These are phyloP conservation scores for Ogataea nakhonphanomensis DNA, from an alignment of 805 yeast genomes.

Conservation along the genomic window DNA sequence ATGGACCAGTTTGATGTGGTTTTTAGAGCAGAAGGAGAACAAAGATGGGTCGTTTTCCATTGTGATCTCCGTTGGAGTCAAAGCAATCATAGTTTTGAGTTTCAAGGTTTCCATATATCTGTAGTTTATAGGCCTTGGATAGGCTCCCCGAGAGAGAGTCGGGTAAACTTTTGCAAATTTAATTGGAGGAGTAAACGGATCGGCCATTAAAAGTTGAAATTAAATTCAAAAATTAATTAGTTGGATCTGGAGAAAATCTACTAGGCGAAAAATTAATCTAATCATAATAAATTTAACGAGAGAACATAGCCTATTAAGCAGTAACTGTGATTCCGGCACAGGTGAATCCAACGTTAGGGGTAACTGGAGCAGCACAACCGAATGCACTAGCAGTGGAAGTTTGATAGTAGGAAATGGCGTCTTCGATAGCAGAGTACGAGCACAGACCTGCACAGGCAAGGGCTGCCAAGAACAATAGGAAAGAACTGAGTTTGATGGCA, in stretches of 20 bases:
- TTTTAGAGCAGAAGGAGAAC: slow-evolving; percentile 46
- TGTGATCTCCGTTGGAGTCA: slow-evolving; percentile 74
- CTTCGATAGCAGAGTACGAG: slow-evolving; percentile 14
- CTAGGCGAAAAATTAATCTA: too few species aligned
- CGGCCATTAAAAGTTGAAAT: slow-evolving; percentile 9
- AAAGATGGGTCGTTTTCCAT: slow-evolving; percentile 48
- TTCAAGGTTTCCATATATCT: slow-evolving; percentile 63
- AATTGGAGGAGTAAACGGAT: slow-evolving; percentile 63
- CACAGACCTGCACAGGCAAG: slow-evolving; percentile 14
- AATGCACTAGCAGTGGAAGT: slow-evolving; percentile 10
- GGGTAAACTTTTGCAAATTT: slow-evolving; percentile 71
- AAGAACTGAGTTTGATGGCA: slow-evolving; percentile 4
- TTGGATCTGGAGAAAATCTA: too few species aligned
- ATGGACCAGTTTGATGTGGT: slow-evolving; percentile 64
- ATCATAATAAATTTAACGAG: too few species aligned
- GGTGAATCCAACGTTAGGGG: slow-evolving; percentile 13
- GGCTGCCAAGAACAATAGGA: slow-evolving; percentile 9
- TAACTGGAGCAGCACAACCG: slow-evolving; percentile 14
- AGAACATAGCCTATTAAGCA: neutral
- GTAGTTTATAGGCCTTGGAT: slow-evolving; percentile 73
- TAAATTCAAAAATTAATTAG: too few species aligned
- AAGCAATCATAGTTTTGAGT: slow-evolving; percentile 68
- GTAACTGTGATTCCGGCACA: slow-evolving; percentile 17
- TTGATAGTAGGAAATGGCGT: slow-evolving; percentile 10
- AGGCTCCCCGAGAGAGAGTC: slow-evolving; percentile 76